Evolutionary conservation across 257 asterid genomes (phyloP).

Genomic region (Solanum medicagineum): DNA sequence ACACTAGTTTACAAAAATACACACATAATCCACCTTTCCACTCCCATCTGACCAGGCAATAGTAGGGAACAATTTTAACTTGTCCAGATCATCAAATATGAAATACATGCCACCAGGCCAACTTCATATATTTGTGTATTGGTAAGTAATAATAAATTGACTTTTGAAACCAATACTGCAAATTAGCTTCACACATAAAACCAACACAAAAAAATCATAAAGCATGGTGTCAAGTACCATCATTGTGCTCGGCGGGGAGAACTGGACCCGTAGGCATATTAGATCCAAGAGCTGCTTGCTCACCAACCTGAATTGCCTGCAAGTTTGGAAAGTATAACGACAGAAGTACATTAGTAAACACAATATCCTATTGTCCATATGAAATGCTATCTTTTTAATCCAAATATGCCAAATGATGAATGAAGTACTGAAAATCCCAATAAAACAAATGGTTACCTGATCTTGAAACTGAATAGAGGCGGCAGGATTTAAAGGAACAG

Average conservation of each 20-base stretch:
- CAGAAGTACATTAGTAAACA: background rate
- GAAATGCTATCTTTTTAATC: background rate
- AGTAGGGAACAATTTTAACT: background rate
- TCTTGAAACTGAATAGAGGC: conserved; percentile 15
- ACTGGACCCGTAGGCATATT: conserved; percentile 9
- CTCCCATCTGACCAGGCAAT: background rate
- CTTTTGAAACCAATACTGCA: background rate
- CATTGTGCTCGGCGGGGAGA: conserved; percentile 19
- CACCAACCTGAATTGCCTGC: conserved; percentile 25
- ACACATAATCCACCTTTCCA: background rate
- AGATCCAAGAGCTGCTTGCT: conserved; percentile 12
- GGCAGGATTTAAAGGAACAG: conserved; percentile 17
- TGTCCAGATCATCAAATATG: background rate
- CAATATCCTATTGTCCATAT: background rate
- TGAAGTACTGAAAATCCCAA: background rate
- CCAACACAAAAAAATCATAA: conserved; percentile 1
- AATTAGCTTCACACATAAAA: background rate
- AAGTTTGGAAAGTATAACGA: conserved; percentile 2
- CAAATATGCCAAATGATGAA: background rate
- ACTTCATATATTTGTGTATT: background rate
- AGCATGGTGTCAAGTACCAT: conserved; percentile 24
- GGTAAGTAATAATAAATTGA: background rate
- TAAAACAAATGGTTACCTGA: conserved; percentile 25
- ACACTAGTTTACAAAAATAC: background rate
- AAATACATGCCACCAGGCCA: background rate